These are phyloP conservation scores for Excoecaria cochinchinensis DNA, from an alignment of 345 rosid species.

Conservation along the genomic window DNA sequence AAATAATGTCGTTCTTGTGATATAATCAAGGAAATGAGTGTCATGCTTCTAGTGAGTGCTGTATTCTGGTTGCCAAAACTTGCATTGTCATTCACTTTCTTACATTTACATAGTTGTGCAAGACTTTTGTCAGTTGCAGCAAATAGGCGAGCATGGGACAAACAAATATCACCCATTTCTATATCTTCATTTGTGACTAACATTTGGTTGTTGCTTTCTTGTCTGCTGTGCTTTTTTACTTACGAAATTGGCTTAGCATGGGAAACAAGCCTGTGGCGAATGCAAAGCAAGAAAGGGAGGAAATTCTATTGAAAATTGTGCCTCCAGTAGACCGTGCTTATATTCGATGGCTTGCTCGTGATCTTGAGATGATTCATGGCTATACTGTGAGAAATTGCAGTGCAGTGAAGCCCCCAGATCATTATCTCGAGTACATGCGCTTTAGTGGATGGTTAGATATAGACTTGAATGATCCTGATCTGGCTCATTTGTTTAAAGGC, in stretches of 20 bases:
- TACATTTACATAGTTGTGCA: background rate
- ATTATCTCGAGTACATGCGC: constrained; percentile 59
- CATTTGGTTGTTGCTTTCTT: background rate
- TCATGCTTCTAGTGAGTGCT: background rate
- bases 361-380: constrained; percentile 67
- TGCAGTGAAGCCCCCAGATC: constrained; percentile 66
- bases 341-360: constrained; percentile 72
- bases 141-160: background rate
- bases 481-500: constrained; percentile 58
- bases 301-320: constrained; percentile 49
- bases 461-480: constrained; percentile 72
- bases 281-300: constrained; percentile 53
- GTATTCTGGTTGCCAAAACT: background rate
- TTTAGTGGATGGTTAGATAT: constrained; percentile 66
- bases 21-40: background rate
- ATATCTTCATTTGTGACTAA: background rate
- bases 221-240: constrained; percentile 8
- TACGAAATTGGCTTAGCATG: constrained; percentile 37
- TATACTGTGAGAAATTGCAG: constrained; percentile 44
- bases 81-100: background rate
- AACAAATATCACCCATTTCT: too few species aligned
- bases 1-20: background rate
- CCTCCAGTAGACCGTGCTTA: constrained; percentile 66
- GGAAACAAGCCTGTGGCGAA: constrained; percentile 57
- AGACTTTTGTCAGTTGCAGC: background rate